phyloP scores from a whole-genome alignment of 306 rosid genomes.

The Lathyrus sativus region DNA sequence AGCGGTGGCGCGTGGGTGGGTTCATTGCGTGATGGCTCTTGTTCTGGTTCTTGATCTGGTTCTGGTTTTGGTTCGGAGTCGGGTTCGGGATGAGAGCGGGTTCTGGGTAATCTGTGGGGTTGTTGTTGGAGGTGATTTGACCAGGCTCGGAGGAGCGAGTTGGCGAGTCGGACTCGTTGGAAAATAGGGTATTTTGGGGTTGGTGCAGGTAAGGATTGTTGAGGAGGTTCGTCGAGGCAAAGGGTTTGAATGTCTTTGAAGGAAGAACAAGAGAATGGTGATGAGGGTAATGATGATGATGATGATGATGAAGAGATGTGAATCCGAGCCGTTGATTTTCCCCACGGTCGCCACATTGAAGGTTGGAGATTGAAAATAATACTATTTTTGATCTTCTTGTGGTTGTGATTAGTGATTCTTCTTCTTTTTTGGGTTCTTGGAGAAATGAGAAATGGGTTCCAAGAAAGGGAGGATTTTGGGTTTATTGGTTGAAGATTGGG shows the following conservation, averaged over 20 bases:
- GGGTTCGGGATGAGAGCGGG: slow-evolving; percentile 17
- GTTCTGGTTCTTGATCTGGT: neutral
- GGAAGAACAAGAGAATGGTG: slow-evolving; percentile 73
- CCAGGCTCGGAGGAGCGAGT: slow-evolving; percentile 57
- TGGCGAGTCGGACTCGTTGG: slow-evolving; percentile 79
- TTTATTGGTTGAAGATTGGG: neutral
- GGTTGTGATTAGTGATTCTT: too few relatives aligned
- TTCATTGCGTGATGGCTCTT: neutral
- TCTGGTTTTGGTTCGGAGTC: slow-evolving; percentile 13
- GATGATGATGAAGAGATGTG: slow-evolving; percentile 49
- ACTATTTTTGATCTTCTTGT: neutral
- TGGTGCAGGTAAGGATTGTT: slow-evolving; percentile 4
- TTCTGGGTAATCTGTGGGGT: slow-evolving; percentile 11
- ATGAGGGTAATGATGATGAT: slow-evolving; percentile 43
- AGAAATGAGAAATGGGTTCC: slow-evolving; percentile 17
- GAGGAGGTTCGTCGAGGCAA: slow-evolving; percentile 60
- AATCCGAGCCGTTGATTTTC: slow-evolving; percentile 70
- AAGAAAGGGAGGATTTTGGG: slow-evolving; percentile 16
- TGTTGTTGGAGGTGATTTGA: slow-evolving; percentile 34
- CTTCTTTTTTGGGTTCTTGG: neutral
- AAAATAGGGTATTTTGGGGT: slow-evolving; percentile 47
- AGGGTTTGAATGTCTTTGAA: slow-evolving; percentile 81
- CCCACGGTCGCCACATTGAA: slow-evolving; percentile 94
- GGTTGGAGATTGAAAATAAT: slow-evolving; percentile 17
- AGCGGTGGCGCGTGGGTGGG: neutral